phyloP scores from a whole-genome alignment of 352 stramenopile genomes.

The Globisporangium paddicum region DNA sequence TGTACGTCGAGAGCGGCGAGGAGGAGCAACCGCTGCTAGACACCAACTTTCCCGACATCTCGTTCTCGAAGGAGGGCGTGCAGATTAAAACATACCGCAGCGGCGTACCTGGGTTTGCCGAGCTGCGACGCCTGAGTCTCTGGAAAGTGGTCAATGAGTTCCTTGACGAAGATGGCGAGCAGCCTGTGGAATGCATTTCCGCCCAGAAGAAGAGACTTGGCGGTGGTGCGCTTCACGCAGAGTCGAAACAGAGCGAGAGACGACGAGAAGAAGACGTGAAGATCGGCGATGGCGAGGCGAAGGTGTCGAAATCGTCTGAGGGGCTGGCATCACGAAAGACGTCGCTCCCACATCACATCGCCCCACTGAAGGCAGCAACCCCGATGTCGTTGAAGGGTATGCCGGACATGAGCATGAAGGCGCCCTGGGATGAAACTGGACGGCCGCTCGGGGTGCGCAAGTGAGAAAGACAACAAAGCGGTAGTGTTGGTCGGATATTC shows the following conservation, averaged over 20 bases:
- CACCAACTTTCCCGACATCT: constrained; percentile 93
- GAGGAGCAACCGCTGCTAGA: constrained; percentile 92
- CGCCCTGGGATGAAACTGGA: constrained; percentile 74
- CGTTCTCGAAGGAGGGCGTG: constrained; percentile 77
- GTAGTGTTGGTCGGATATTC: background rate
- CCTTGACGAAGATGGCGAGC: constrained; percentile 25
- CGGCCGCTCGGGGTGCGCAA: constrained; percentile 67
- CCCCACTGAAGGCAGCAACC: constrained; percentile 56
- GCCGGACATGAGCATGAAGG: constrained; percentile 65
- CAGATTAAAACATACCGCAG: constrained; percentile 84
- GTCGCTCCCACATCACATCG: constrained; percentile 75
- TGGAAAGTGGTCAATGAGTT: constrained; percentile 81
- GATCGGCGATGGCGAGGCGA: constrained; percentile 31
- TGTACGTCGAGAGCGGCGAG: constrained; percentile 85
- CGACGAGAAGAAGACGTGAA: constrained; percentile 65
- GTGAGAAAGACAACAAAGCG: constrained; percentile 13
- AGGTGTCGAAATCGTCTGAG: constrained; percentile 31
- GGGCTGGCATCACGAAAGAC: constrained; percentile 38
- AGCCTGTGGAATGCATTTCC: constrained; percentile 22
- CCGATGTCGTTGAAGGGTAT: constrained; percentile 54
- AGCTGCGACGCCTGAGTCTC: constrained; percentile 68
- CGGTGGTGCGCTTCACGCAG: constrained; percentile 23
- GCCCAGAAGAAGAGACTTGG: constrained; percentile 1
- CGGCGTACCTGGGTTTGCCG: constrained; percentile 52
- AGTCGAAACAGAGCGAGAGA: constrained; percentile 51